These are phyloP conservation scores for Hemileccinum rubropunctum DNA, from an alignment of 768 basidiomycete species.

Conservation along the genomic window DNA sequence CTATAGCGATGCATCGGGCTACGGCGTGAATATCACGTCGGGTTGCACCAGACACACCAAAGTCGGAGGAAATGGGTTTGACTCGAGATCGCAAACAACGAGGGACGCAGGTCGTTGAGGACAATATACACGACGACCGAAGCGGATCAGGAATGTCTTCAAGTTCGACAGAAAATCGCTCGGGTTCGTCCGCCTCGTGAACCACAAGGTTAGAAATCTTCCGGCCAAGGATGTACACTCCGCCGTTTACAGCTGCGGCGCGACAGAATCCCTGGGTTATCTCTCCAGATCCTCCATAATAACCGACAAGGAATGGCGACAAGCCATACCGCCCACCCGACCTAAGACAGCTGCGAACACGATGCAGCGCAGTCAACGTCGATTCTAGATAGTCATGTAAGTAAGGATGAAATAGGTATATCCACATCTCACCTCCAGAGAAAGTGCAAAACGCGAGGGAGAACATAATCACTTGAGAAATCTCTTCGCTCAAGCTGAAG, in stretches of 20 bases:
- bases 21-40: slow-evolving; percentile 20
- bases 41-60: background rate
- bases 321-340: slow-evolving; percentile 84
- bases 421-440: slow-evolving; percentile 46
- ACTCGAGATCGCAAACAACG: slow-evolving; percentile 21
- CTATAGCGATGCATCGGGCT: slow-evolving; percentile 51
- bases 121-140: slow-evolving; percentile 52
- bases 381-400: slow-evolving; percentile 47
- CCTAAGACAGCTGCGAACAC: slow-evolving; percentile 69
- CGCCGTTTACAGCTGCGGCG: slow-evolving; percentile 77
- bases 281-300: slow-evolving; percentile 92
- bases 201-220: slow-evolving; percentile 31
- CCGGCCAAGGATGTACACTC: slow-evolving; percentile 69
- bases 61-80: slow-evolving; percentile 12
- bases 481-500: slow-evolving; percentile 60
- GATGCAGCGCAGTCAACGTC: slow-evolving; percentile 60
- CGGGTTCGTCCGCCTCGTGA: slow-evolving; percentile 9
- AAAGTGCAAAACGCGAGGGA: slow-evolving; percentile 72
- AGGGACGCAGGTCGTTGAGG: slow-evolving; percentile 41
- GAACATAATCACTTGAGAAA: slow-evolving; percentile 64
- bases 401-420: background rate
- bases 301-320: slow-evolving; percentile 89
- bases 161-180: slow-evolving; percentile 46
- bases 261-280: slow-evolving; percentile 91
- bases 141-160: slow-evolving; percentile 62